Base-by-base conservation (phyloP, 163 green algal genomes). In the Scenedesmus sp. region DNA sequence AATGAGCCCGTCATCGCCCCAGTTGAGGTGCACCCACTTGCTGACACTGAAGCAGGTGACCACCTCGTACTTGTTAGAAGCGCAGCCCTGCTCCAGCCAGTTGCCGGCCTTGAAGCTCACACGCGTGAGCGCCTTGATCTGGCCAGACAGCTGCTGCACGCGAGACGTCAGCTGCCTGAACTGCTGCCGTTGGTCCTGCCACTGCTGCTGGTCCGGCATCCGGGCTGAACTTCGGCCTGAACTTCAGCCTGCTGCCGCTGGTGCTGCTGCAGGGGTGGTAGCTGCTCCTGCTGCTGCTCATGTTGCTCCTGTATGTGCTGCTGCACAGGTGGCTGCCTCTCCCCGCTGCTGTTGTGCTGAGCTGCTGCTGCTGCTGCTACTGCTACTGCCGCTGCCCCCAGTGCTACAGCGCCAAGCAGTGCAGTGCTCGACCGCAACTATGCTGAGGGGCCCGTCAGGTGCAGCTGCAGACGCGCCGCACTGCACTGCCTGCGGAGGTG, bases 21-120 rank as follows among this genome's bases (percentile, higher is more conserved):
- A 89, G 85, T 99, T 97, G 6, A 99, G 93, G 89, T 99, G 98
- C 42, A 99, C 95, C 98, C 98, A 99, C 93, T 99, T 99, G 81
- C 96, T 99, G 35, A 97, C 95, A 40, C 90, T 95, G 79, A 97
- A 93, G 91, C 93, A 96, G 79, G 95, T 84, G 72, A 97, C 90
- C n/a, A 90, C 90, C 79, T 94, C 93, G 44, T 90, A 94, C 51
- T 93, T 93, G 72, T 85, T 81, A 30, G 44, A 33, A 5, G 79
- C 44, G 40, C 73, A 90, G 44, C 42, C 51, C 72, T 78, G 46
- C 61, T 92, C 81, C 16, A 93, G 88, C 82, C 90, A 94, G 83
- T 94, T 84, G n/a, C 65, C 89, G 12, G 37, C 51, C 43, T 51
- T 56, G 72, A 94, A 94, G 16, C 73, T 90, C 37, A 90, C 90